phyloP scores from a whole-genome alignment of 2,329 filamentous ascomycete genomes.

The Aspergillus sp. region DNA sequence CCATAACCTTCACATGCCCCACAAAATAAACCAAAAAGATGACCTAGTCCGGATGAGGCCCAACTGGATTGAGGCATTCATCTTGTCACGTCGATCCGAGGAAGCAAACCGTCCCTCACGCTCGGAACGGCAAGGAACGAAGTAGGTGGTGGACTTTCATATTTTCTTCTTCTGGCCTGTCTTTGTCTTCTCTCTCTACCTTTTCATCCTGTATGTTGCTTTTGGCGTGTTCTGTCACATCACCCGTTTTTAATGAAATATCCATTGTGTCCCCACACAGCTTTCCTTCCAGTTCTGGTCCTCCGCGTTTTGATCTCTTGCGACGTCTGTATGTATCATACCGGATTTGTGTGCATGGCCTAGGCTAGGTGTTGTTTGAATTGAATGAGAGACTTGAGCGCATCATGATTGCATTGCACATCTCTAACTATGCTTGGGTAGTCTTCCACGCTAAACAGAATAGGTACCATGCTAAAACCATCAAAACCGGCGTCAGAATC shows the following conservation, averaged over 20 bases:
- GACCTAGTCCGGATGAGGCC: constrained; percentile 3
- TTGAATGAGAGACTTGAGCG: background rate
- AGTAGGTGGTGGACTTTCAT: constrained; percentile 1
- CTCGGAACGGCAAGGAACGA: background rate
- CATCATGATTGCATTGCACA: background rate
- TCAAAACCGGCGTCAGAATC: background rate
- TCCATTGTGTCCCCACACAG: background rate
- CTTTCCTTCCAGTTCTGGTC: background rate
- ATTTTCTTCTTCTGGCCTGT: background rate
- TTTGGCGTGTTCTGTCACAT: background rate
- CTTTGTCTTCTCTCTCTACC: background rate
- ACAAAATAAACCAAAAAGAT: background rate
- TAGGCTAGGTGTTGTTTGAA: background rate
- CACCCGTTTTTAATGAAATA: background rate
- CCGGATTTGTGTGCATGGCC: background rate
- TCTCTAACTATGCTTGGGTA: background rate
- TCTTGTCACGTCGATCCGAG: background rate
- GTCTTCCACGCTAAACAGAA: background rate
- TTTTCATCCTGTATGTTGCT: background rate
- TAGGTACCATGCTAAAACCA: background rate
- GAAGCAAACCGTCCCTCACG: background rate
- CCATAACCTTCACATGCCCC: background rate
- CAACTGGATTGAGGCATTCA: constrained; percentile 10
- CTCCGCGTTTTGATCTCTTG: background rate
- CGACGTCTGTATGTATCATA: constrained; percentile 3